Evolutionary conservation across 768 basidiomycete genomes (phyloP).

Genomic region (Multifurca ochricompacta): DNA sequence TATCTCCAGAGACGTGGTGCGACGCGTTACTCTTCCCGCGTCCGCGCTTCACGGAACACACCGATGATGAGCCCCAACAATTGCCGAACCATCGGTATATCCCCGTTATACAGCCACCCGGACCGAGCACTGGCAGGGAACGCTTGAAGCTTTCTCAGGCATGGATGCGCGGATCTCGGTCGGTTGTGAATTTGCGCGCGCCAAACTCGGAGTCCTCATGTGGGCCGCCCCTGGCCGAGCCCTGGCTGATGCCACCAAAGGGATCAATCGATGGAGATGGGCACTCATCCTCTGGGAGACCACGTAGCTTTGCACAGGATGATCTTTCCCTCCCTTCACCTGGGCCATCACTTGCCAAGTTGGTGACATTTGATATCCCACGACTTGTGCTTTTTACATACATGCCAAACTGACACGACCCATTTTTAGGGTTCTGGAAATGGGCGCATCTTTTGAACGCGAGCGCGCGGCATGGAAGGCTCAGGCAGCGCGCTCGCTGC

Average conservation of each 20-base stretch:
- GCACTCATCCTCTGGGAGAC: constrained; percentile 27
- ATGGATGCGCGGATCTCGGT: background rate
- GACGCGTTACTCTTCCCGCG: constrained; percentile 72
- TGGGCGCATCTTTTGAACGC: constrained; percentile 50
- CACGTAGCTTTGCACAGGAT: constrained; percentile 53
- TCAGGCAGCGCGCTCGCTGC: constrained; percentile 54
- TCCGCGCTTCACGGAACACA: constrained; percentile 48
- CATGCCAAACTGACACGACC: constrained; percentile 10
- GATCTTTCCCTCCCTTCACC: constrained; percentile 53
- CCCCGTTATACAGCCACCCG: background rate
- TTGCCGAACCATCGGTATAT: constrained; percentile 8
- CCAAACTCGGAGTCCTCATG: background rate
- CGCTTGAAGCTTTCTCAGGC: background rate
- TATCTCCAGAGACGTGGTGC: constrained; percentile 75
- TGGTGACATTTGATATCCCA: constrained; percentile 19
- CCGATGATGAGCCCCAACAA: constrained; percentile 30
- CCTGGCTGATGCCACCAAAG: constrained; percentile 1
- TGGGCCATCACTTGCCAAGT: constrained; percentile 47
- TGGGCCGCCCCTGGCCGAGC: constrained; percentile 18
- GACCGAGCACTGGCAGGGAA: background rate
- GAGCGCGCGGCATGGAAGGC: constrained; percentile 62
- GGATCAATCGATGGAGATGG: background rate
- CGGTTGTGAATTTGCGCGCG: constrained; percentile 1
- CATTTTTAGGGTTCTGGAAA: constrained; percentile 52
- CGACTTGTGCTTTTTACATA: background rate